Conservation (phyloP, 495 filamentous ascomycete genomes). For the Penicillium dipodomyicola region DNA sequence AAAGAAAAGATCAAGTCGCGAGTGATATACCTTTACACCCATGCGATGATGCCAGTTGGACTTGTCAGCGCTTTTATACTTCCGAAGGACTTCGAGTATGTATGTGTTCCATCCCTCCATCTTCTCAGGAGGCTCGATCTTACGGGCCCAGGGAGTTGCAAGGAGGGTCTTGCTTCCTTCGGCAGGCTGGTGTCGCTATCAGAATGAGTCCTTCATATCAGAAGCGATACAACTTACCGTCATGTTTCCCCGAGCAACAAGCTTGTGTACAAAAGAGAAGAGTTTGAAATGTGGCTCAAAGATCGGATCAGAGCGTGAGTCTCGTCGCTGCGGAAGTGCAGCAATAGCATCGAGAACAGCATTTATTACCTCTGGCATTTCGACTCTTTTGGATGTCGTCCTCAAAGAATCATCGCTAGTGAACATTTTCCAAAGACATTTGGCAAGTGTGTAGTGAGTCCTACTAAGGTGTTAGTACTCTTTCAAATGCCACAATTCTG, state of each 20-base stretch:
- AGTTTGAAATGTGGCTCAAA: constrained; percentile 97
- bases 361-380: constrained; percentile 60
- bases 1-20: background rate
- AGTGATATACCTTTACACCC: constrained; percentile 57
- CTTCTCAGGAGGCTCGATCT: constrained; percentile 48
- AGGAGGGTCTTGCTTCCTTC: constrained; percentile 55
- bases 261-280: constrained; percentile 79
- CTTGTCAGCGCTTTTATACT: constrained; percentile 82
- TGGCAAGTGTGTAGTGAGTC: constrained; percentile 85
- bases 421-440: constrained; percentile 96
- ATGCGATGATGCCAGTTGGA: constrained; percentile 97
- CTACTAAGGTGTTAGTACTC: constrained; percentile 35
- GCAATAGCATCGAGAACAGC: constrained; percentile 73
- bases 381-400: constrained; percentile 46
- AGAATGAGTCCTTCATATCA: constrained; percentile 9
- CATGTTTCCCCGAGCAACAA: constrained; percentile 51
- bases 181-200: constrained; percentile 32
- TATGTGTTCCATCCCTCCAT: constrained; percentile 71
- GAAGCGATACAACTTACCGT: constrained; percentile 24
- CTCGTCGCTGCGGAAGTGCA: constrained; percentile 73
- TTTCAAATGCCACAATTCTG: background rate
- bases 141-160: constrained; percentile 55
- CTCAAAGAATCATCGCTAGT: constrained; percentile 51
- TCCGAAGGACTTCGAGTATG: constrained; percentile 67
- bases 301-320: constrained; percentile 75